Evolutionary conservation across 1,139 yeast species (phyloP), one percentile per base, ranked within the genome.

Genomic region (Tardiomyces digboiensis): DNA sequence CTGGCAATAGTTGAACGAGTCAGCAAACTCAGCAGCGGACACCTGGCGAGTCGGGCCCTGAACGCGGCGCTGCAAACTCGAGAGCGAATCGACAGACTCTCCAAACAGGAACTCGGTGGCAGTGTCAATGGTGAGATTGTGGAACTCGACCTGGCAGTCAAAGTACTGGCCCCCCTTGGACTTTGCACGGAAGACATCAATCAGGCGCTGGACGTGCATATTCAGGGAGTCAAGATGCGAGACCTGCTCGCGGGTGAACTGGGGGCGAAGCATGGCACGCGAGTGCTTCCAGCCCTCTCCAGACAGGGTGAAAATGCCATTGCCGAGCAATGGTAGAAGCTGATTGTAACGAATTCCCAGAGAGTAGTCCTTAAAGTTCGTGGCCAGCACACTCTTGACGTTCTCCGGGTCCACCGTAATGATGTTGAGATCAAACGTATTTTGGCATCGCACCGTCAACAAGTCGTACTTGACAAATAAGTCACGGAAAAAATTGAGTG

Each of bases 101-200:
- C 80, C 81, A 59, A 76, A 75, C 49, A 76, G 63, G 52, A 75
- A 75, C 54, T 75, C 79, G 14, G 80, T 72, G 3, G 80, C 74
- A 14, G 77, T 69, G 53, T 76, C 82, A 49, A 76, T 67, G 7
- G 81, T 76, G 42, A 75, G 61, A 49, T 65, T 62, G 58, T 67
- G 73, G 54, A 75, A 74, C 40, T 70, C 61, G 21, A 67, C 67
- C 53, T 75, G 79, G 29, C 72, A 51, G 52, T 76, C 78, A 50
- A 74, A 64, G 5, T 56, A 60, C 21, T 58, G 61, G 21, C 62
- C 62, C 22, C 44, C 37, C 19, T 38, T 36, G 33, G 45, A 41
- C 39, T 42, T 42, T 26, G 39, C 43, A 20, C 44, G 45, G 21
- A 53, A 42, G n/a, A 65, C 70, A 39, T 59, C 58, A 39, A 66